Conservation (phyloP, 306 rosid genomes). For the Dalbergia cultrata region DNA sequence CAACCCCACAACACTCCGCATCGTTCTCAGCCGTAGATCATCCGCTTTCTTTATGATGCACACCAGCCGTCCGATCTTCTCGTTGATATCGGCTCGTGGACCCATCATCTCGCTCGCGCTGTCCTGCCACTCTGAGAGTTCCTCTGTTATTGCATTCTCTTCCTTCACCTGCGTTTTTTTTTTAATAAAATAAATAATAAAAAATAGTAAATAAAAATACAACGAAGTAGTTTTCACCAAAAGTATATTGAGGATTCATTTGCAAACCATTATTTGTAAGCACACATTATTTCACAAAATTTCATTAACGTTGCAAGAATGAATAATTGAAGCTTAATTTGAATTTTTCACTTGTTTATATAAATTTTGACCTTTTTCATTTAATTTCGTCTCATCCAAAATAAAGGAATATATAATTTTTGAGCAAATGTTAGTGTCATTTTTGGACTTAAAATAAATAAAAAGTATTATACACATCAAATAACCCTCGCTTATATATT, state of each 20-base stretch:
- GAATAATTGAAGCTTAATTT: background rate
- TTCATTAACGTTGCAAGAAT: background rate
- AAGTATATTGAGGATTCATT: too few species aligned
- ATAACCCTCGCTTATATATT: too few species aligned
- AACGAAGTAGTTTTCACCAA: background rate
- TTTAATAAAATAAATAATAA: background rate
- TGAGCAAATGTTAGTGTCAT: background rate
- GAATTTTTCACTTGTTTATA: background rate
- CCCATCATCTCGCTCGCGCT: constrained; percentile 67
- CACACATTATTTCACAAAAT: background rate
- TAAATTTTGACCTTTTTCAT: background rate
- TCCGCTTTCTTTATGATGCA: constrained; percentile 71
- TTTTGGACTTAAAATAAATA: background rate
- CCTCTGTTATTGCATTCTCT: constrained; percentile 81
- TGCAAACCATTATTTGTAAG: background rate
- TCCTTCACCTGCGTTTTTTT: constrained; percentile 63
- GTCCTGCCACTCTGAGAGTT: constrained; percentile 91
- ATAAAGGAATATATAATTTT: background rate
- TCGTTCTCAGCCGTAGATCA: constrained; percentile 74
- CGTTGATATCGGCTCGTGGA: constrained; percentile 36
- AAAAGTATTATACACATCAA: too few species aligned
- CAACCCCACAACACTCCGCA: constrained; percentile 65
- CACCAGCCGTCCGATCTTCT: constrained; percentile 56
- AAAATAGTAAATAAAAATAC: background rate
- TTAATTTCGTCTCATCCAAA: background rate